Evolutionary conservation across 805 yeast genomes (phyloP).

Genomic region (Sugiyamaella valdiviana): DNA sequence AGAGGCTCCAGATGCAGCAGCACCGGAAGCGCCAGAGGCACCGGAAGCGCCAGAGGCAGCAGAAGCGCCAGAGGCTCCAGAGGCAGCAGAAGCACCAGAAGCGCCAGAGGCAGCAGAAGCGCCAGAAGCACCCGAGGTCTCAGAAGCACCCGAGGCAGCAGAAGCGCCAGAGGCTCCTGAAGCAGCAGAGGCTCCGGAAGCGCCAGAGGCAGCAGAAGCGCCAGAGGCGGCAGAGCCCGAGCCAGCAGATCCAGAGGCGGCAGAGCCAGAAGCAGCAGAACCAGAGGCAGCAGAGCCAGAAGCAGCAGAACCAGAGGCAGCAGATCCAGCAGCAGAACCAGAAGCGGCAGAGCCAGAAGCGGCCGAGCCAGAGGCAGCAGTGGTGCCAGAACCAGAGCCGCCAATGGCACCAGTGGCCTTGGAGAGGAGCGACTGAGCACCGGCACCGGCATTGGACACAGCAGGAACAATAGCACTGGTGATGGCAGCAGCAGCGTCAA

Average conservation of each 20-base stretch:
- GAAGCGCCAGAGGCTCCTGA: conserved; percentile 7
- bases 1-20: conserved; percentile 7
- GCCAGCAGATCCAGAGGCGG: conserved; percentile 13
- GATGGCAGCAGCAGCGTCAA: neutral
- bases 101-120: conserved; percentile 16
- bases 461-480: neutral
- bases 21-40: conserved; percentile 2
- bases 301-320: conserved; percentile 1
- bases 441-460: neutral
- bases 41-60: conserved; percentile 19
- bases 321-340: conserved; percentile 15
- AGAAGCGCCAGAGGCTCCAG: conserved; percentile 14
- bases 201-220: conserved; percentile 30
- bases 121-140: conserved; percentile 4
- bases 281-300: conserved; percentile 15
- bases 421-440: too few species aligned
- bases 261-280: conserved; percentile 3
- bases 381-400: neutral
- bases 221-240: conserved; percentile 14
- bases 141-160: conserved; percentile 7
- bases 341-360: conserved; percentile 1
- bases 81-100: conserved; percentile 17
- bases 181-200: conserved; percentile 30
- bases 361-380: neutral
- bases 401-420: too few species aligned